phyloP scores from a whole-genome alignment of 306 rosid species.

The Cucurbita argyrosperma region DNA sequence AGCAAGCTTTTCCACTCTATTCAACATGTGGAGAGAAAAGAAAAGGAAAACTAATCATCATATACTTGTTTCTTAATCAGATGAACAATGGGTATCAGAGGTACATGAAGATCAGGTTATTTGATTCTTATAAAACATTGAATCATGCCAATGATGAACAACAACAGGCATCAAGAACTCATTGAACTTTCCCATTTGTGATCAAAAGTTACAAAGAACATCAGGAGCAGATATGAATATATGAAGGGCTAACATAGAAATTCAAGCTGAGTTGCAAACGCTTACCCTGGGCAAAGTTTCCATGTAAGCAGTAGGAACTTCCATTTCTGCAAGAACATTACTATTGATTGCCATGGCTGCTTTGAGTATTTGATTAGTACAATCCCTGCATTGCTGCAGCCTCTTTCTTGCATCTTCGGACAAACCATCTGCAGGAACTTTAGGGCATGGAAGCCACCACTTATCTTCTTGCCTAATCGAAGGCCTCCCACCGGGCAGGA shows the following conservation, averaged over 20 bases:
- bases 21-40: conserved; percentile 1
- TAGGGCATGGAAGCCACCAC: conserved; percentile 98
- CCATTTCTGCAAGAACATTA: conserved; percentile 82
- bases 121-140: not conserved
- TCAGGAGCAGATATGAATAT: not conserved
- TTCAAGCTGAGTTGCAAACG: not conserved
- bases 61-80: not conserved
- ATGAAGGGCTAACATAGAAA: not conserved
- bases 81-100: not conserved
- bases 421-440: conserved; percentile 64
- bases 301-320: conserved; percentile 52
- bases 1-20: conserved; percentile 81
- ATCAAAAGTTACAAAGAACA: not conserved
- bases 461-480: conserved; percentile 90
- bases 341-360: conserved; percentile 90
- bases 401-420: conserved; percentile 58
- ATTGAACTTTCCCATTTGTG: not conserved
- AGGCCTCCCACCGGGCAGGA: conserved; percentile 43
- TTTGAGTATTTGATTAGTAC: conserved; percentile 72
- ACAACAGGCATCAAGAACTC: not conserved
- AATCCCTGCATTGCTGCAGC: conserved; percentile 88
- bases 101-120: not conserved
- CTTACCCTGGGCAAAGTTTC: conserved; percentile 75
- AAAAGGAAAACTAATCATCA: not conserved
- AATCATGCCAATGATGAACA: not conserved